phyloP scores from a whole-genome alignment of 331 rosid genomes.

The Rhamnella rubrinervis region DNA sequence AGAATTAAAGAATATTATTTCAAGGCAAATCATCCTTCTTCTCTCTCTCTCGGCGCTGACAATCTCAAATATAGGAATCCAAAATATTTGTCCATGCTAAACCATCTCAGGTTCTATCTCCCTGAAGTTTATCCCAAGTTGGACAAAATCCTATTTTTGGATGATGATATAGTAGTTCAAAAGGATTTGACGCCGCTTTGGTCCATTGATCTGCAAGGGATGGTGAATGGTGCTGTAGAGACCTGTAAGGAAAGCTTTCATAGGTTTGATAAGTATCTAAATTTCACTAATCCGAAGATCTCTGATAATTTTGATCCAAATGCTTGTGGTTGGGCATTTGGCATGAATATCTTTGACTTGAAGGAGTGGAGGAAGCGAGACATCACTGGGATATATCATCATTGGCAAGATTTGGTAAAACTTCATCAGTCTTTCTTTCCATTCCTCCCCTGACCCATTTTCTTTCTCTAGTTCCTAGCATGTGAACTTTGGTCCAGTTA shows the following conservation, averaged over 20 bases:
- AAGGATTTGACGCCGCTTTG: slow-evolving; percentile 87
- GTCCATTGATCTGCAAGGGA: slow-evolving; percentile 82
- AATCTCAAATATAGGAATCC: slow-evolving; percentile 91
- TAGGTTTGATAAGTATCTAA: slow-evolving; percentile 94
- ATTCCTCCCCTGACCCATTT: background rate
- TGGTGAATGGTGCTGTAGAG: slow-evolving; percentile 96
- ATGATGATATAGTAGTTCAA: slow-evolving; percentile 95
- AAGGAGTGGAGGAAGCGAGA: slow-evolving; percentile 90
- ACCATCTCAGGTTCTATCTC: slow-evolving; percentile 91
- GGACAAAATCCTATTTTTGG: slow-evolving; percentile 87
- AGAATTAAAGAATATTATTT: slow-evolving; percentile 92
- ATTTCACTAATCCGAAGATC: slow-evolving; percentile 82
- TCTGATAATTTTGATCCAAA: slow-evolving; percentile 77
- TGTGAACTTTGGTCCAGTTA: background rate
- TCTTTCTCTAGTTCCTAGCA: slow-evolving; percentile 1
- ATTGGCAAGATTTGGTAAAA: slow-evolving; percentile 94
- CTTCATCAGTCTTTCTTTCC: slow-evolving; percentile 11
- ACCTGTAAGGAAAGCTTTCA: slow-evolving; percentile 99
- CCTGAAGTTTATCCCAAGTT: slow-evolving; percentile 93
- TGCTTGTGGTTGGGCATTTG: slow-evolving; percentile 99
- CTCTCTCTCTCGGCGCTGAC: slow-evolving; percentile 79
- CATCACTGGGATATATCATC: slow-evolving; percentile 88
- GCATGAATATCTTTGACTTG: slow-evolving; percentile 95
- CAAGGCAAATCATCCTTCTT: slow-evolving; percentile 86
- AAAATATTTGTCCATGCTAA: slow-evolving; percentile 89